Conservation (phyloP, 2,329 filamentous ascomycete genomes). For the Calonectria naviculata region DNA sequence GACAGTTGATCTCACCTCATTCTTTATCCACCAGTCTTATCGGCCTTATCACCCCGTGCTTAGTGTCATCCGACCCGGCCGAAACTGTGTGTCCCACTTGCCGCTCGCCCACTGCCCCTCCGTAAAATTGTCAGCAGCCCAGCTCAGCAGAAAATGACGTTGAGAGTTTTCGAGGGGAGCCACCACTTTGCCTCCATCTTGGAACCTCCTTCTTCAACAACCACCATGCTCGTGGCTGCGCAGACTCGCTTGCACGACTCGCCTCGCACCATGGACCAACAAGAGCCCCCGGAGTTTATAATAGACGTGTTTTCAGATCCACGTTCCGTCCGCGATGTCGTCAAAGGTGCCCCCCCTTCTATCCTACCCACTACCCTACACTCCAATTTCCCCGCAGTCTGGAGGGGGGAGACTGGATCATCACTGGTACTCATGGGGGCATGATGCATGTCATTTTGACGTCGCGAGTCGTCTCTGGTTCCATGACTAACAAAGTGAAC, state of each 20-base stretch:
- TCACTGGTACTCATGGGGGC: background rate
- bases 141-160: constrained; percentile 19
- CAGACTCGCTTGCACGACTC: constrained; percentile 35
- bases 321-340: constrained; percentile 87
- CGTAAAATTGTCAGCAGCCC: constrained; percentile 9
- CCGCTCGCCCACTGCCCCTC: constrained; percentile 9
- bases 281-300: constrained; percentile 83
- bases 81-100: background rate
- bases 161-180: constrained; percentile 15
- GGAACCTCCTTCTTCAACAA: background rate
- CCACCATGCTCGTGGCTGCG: constrained; percentile 35
- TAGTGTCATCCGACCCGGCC: background rate
- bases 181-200: background rate
- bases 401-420: background rate
- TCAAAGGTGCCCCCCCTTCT: constrained; percentile 75
- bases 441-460: background rate
- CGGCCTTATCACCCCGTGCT: background rate
- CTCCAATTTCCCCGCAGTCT: constrained; percentile 24
- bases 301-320: constrained; percentile 95
- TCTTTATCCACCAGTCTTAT: constrained; percentile 7
- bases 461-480: no score
- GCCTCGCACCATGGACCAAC: constrained; percentile 56
- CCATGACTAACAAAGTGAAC: background rate
- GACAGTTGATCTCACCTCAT: background rate
- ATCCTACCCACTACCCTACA: constrained; percentile 36